Percentiles rank a stretch among this genome's conserved stretches.
phyloP scores from a whole-genome alignment of 169 alveolate species.

The Plasmodium inui region DNA sequence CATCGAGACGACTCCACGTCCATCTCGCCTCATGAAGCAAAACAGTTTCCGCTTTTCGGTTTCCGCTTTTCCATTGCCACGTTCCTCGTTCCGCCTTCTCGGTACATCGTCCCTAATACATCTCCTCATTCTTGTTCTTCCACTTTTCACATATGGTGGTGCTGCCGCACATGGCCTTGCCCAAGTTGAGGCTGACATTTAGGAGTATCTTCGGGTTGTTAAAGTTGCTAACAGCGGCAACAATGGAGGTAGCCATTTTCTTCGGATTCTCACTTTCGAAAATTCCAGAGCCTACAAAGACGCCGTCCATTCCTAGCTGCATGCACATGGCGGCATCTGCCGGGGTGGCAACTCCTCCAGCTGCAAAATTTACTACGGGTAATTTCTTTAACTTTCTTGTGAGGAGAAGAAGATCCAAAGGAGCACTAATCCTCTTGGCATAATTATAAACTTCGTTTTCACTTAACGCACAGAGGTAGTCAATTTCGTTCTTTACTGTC shows the following conservation, averaged over 20 bases:
- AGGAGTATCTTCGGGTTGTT: conserved; percentile 65
- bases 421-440: conserved; percentile 79
- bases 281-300: conserved; percentile 87
- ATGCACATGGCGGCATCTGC: conserved; percentile 85
- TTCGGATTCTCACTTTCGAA: conserved; percentile 84
- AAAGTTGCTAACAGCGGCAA: conserved; percentile 74
- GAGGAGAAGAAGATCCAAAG: conserved; percentile 76
- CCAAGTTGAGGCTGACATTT: conserved; percentile 45
- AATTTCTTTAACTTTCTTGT: conserved; percentile 76
- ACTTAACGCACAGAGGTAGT: conserved; percentile 47
- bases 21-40: not conserved
- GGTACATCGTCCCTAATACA: not conserved
- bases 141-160: conserved; percentile 42
- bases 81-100: not conserved
- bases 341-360: conserved; percentile 88
- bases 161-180: conserved; percentile 60
- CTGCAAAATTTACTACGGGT: conserved; percentile 89
- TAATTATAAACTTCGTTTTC: conserved; percentile 80
- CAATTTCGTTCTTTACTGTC: conserved; percentile 78
- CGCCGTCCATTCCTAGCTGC: conserved; percentile 88
- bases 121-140: conserved; percentile 65
- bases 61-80: not conserved
- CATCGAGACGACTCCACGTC: not conserved
- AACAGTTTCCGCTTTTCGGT: not conserved
- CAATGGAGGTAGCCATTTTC: conserved; percentile 84